phyloP scores from a whole-genome alignment of 2,329 filamentous ascomycete genomes.

The Fusarium sambucinum region DNA sequence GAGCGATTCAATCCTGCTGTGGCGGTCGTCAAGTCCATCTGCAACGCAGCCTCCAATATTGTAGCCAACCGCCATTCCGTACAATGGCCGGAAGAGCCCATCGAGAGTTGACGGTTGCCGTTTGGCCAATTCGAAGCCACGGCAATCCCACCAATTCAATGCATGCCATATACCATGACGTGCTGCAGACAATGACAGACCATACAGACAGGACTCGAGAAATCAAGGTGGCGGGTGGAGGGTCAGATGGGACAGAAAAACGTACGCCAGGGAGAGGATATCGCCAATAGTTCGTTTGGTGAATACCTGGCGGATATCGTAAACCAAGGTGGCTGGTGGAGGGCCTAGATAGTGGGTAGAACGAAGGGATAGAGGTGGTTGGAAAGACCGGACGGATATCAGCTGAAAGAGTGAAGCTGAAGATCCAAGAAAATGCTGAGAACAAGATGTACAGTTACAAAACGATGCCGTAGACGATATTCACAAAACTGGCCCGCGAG shows the following conservation, averaged over 20 bases:
- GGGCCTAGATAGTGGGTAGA: constrained; percentile 32
- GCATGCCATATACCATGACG: constrained; percentile 35
- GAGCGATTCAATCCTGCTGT: constrained; percentile 20
- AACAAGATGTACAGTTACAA: constrained; percentile 47
- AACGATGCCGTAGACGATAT: constrained; percentile 42
- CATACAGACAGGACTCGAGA: constrained; percentile 28
- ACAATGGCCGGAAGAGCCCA: constrained; percentile 26
- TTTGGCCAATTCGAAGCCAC: constrained; percentile 31
- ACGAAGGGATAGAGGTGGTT: constrained; percentile 40
- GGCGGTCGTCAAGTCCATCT: constrained; percentile 15
- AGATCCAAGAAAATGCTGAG: constrained; percentile 47
- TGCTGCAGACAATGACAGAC: constrained; percentile 28
- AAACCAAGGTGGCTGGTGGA: constrained; percentile 43
- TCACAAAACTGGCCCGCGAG: constrained; percentile 47
- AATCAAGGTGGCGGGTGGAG: constrained; percentile 40
- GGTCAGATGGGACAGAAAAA: constrained; percentile 38
- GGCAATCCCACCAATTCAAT: constrained; percentile 38
- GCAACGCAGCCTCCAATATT: constrained; percentile 43
- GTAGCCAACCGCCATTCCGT: constrained; percentile 40
- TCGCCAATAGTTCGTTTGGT: constrained; percentile 47
- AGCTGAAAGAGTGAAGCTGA: constrained; percentile 61
- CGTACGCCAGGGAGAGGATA: constrained; percentile 49
- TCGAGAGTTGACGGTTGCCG: constrained; percentile 9
- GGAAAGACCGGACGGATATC: constrained; percentile 56
- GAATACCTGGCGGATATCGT: constrained; percentile 41